Conservation (phyloP, 495 filamentous ascomycete genomes). For the Aspergillus sclerotiicarbonarius region DNA sequence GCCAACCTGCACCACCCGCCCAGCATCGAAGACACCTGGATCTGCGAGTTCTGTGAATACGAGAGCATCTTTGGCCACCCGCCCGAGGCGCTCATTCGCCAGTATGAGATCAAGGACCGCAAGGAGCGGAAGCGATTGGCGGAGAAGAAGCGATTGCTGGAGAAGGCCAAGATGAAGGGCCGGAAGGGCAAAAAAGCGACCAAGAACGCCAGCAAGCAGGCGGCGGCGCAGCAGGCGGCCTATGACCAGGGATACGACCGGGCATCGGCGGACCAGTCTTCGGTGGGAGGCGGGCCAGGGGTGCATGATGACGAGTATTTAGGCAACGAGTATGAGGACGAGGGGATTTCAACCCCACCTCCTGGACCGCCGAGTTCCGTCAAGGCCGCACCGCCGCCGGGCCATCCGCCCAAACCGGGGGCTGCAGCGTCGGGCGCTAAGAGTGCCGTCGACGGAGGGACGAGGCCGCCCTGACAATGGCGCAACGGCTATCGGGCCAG, state of each 20-base stretch:
- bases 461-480: constrained; percentile 37
- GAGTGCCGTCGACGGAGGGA: constrained; percentile 29
- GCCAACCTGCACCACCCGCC: constrained; percentile 75
- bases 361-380: constrained; percentile 35
- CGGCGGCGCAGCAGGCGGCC: constrained; percentile 28
- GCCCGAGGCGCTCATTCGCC: constrained; percentile 79
- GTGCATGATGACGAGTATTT: constrained; percentile 53
- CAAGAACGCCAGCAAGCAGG: constrained; percentile 62
- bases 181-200: constrained; percentile 75
- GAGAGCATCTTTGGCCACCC: constrained; percentile 81
- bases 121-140: constrained; percentile 76
- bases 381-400: constrained; percentile 34
- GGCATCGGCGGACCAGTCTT: constrained; percentile 43
- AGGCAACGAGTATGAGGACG: constrained; percentile 57
- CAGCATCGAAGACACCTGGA: constrained; percentile 76
- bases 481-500: background rate
- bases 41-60: constrained; percentile 92
- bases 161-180: constrained; percentile 94
- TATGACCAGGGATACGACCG: constrained; percentile 50
- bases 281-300: constrained; percentile 39
- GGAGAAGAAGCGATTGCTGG: constrained; percentile 79
- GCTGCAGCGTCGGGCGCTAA: constrained; percentile 19
- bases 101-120: constrained; percentile 93
- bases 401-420: constrained; percentile 26
- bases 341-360: constrained; percentile 36